Evolutionary conservation across 1,284 basidiomycete species (phyloP).

Genomic region (Boletus nobilissimus): DNA sequence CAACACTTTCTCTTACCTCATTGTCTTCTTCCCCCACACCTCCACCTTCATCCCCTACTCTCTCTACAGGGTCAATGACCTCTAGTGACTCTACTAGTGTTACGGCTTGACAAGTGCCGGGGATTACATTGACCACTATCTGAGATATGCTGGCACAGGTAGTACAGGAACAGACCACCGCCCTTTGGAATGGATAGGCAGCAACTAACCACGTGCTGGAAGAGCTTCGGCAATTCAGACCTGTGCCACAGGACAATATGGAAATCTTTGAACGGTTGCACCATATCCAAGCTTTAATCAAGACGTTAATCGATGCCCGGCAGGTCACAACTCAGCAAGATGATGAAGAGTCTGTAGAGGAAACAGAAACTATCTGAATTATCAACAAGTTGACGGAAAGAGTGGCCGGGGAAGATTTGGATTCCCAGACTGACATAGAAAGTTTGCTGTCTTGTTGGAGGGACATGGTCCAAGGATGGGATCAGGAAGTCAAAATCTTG

Average conservation of each 20-base stretch:
- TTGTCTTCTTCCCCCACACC: conserved; percentile 48
- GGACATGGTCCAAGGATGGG: conserved; percentile 34
- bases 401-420: conserved; percentile 38
- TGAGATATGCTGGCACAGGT: conserved; percentile 60
- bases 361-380: conserved; percentile 30
- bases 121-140: conserved; percentile 51
- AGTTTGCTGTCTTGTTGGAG: conserved; percentile 41
- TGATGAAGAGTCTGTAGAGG: conserved; percentile 18
- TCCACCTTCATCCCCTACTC: conserved; percentile 49
- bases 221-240: conserved; percentile 50
- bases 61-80: conserved; percentile 48
- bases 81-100: conserved; percentile 45
- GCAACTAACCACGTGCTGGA: conserved; percentile 62
- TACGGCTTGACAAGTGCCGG: conserved; percentile 55
- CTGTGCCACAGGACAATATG: conserved; percentile 43
- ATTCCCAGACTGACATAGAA: conserved; percentile 42
- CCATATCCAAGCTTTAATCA: conserved; percentile 58
- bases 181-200: conserved; percentile 66
- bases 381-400: conserved; percentile 23
- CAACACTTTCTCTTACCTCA: conserved; percentile 46
- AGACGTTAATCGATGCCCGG: conserved; percentile 31
- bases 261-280: conserved; percentile 53
- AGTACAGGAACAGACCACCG: conserved; percentile 59
- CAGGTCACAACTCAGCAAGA: conserved; percentile 23
- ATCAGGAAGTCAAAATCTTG: too few relatives aligned